Evolutionary conservation across 2,329 filamentous ascomycete species (phyloP).

Genomic region (Hirsutella minnesotensis): DNA sequence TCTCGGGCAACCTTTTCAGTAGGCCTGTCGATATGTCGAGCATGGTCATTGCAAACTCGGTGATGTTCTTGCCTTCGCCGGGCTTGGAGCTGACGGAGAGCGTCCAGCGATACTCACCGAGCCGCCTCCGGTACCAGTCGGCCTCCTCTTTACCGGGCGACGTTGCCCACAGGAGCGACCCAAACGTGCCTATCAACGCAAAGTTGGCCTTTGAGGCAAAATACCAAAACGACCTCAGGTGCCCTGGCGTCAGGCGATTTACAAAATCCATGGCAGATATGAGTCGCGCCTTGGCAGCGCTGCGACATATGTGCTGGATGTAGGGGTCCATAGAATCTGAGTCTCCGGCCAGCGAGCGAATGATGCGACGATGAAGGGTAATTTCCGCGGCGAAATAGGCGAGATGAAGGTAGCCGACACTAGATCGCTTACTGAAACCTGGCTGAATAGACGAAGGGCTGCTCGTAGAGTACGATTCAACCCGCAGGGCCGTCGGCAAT

Average conservation of each 20-base stretch:
- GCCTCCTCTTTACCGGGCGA: slow-evolving; percentile 79
- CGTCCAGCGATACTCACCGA: slow-evolving; percentile 91
- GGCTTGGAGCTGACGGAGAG: slow-evolving; percentile 74
- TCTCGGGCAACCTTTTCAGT: slow-evolving; percentile 58
- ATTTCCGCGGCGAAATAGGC: slow-evolving; percentile 93
- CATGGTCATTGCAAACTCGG: slow-evolving; percentile 66
- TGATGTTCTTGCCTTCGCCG: slow-evolving; percentile 43
- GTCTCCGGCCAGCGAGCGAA: slow-evolving; percentile 55
- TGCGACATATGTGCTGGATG: slow-evolving; percentile 83
- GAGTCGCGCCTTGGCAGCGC: slow-evolving; percentile 82
- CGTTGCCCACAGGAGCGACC: slow-evolving; percentile 79
- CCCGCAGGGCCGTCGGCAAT: slow-evolving; percentile 50
- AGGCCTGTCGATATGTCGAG: slow-evolving; percentile 60
- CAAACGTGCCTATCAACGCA: slow-evolving; percentile 88
- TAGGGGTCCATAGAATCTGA: slow-evolving; percentile 54
- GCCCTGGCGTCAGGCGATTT: slow-evolving; percentile 75
- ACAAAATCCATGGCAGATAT: slow-evolving; percentile 98
- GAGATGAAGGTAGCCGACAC: slow-evolving; percentile 71
- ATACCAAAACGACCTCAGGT: slow-evolving; percentile 88
- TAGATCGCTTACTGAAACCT: slow-evolving; percentile 37
- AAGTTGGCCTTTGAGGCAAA: slow-evolving; percentile 85
- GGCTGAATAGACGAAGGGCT: slow-evolving; percentile 11
- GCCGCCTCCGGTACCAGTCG: slow-evolving; percentile 76
- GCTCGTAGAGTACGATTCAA: slow-evolving; percentile 43
- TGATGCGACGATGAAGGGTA: slow-evolving; percentile 80